Evolutionary conservation across 225 moss, liverwort and hornwort genomes (phyloP).

Genomic region (Lunularia cruciata): DNA sequence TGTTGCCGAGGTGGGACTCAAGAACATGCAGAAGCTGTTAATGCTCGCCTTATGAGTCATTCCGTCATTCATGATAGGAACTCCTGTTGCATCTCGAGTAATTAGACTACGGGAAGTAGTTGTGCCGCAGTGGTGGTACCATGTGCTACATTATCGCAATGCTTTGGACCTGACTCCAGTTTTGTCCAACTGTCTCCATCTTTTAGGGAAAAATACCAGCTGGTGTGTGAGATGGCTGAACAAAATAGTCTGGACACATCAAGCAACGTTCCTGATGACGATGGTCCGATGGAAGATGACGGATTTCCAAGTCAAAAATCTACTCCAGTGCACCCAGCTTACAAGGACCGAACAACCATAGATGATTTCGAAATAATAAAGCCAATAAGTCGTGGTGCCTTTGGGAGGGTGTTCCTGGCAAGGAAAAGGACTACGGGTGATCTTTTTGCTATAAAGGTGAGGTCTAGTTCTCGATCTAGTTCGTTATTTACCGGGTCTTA

Average conservation of each 20-base stretch:
- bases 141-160: too few species aligned
- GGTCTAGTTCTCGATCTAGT: too few species aligned
- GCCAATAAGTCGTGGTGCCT: slow-evolving; percentile 96
- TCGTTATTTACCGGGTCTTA: too few species aligned
- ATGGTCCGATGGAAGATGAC: slow-evolving; percentile 62
- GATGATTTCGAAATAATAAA: slow-evolving; percentile 99
- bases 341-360: slow-evolving; percentile 92
- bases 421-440: slow-evolving; percentile 93
- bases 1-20: too few species aligned
- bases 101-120: too few species aligned
- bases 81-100: too few species aligned
- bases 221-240: slow-evolving; percentile 67
- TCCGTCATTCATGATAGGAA: too few species aligned
- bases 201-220: slow-evolving; percentile 83
- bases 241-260: slow-evolving; percentile 59
- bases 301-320: slow-evolving; percentile 60
- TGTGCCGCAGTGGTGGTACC: too few species aligned
- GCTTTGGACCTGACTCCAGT: too few species aligned
- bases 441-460: slow-evolving; percentile 97
- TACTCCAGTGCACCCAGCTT: slow-evolving; percentile 74
- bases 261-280: slow-evolving; percentile 61
- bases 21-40: too few species aligned
- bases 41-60: too few species aligned
- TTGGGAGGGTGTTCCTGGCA: slow-evolving; percentile 97
- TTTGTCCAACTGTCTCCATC: too few species aligned